Base-by-base conservation (phyloP, 75 land plant species). In the Pinus albicaulis region DNA sequence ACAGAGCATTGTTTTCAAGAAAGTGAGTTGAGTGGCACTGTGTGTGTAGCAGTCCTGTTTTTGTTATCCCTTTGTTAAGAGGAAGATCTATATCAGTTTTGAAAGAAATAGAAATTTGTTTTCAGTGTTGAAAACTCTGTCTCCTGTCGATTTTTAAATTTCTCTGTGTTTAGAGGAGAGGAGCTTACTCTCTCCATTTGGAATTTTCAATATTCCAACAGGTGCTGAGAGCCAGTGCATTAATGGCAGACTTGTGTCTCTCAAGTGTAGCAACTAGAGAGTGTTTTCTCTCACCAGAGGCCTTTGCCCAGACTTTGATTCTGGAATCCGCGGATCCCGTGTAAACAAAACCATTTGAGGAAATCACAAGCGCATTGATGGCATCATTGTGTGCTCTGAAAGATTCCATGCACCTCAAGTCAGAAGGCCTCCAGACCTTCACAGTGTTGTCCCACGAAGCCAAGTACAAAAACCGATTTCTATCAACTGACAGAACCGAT, bases 371-470 rank as follows among this genome's bases (percentile, higher is more conserved):
- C 11, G 88, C 86, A 66, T 86, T 89, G 41, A 89, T 78, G 28
- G 91, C 88, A 41, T 89, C 91, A 17, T 89, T 80, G 75, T 89
- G 91, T 4, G 90, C 75, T 16, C 48, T 14, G 7, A 84, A 76
- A 1, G 91, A 86, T 38, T 86, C 85, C 15, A 91, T 20, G 82
- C 96, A 93, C 36, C 73, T 77, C 78, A 89, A 82, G 65, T 92
- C 89, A 4, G 91, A 81, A 2, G 83, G 62, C 53, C 90, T 73
- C 96, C 96, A 93, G 19, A 91, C 74, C 76, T 93, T 93, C 78
- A 93, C 72, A 7, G 92, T 80, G 68, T 87, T 76, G 76, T 93
- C 96, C 96, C 96, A 93, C 0, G 92, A 89, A 15, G 77, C 90
- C 1, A 93, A 93, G 85, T 89, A 93, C 11, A 93, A 83, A n/a